A percentile compares a stretch with the other conserved stretches of the same genome.
Conservation (phyloP, 2,329 filamentous ascomycete species). For the Aspergillus neoniger region DNA sequence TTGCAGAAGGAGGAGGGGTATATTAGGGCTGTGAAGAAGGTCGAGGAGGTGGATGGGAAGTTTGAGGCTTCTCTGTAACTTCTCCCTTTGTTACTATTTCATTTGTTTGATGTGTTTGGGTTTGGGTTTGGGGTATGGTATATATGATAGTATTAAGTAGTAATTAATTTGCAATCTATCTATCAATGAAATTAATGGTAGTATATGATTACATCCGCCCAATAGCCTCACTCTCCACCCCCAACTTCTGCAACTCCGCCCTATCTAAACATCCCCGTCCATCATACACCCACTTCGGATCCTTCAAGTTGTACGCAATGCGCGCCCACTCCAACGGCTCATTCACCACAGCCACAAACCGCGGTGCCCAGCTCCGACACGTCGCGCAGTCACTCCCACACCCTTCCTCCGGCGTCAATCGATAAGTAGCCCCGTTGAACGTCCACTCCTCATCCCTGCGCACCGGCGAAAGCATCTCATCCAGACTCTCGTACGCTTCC, state of each 20-base stretch:
- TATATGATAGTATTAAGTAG: background rate
- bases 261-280: constrained; percentile 43
- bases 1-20: constrained; percentile 43
- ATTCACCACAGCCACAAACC: constrained; percentile 15
- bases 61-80: constrained; percentile 34
- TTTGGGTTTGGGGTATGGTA: background rate
- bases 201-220: constrained; percentile 25
- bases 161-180: too few relatives aligned
- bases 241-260: constrained; percentile 37
- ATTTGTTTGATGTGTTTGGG: background rate
- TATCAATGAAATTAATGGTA: too few relatives aligned
- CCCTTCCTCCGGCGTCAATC: constrained; percentile 21
- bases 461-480: background rate
- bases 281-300: constrained; percentile 55
- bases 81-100: too few relatives aligned
- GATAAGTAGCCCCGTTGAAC: constrained; percentile 25
- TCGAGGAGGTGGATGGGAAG: constrained; percentile 43
- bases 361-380: constrained; percentile 24
- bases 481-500: background rate
- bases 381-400: constrained; percentile 32
- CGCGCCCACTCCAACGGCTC: constrained; percentile 49
- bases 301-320: constrained; percentile 48
- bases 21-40: constrained; percentile 43
- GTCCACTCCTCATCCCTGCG: constrained; percentile 24
- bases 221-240: constrained; percentile 38